Conservation (phyloP, 768 basidiomycete species). For the Mycena capillaripes region DNA sequence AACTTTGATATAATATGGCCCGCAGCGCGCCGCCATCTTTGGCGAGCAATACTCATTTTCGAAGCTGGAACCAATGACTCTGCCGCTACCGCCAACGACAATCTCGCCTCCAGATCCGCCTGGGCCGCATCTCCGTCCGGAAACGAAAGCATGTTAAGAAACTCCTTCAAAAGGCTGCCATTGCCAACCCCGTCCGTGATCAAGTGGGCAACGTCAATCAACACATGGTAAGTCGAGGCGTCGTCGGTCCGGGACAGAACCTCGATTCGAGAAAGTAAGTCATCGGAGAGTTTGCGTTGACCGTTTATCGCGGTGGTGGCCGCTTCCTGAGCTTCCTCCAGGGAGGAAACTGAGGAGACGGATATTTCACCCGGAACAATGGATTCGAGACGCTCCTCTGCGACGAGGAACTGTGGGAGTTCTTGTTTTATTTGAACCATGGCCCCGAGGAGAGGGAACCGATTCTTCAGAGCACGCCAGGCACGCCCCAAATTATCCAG, state of each 20-base stretch:
- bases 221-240: slow-evolving; percentile 53
- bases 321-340: slow-evolving; percentile 49
- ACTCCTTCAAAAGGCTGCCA: slow-evolving; percentile 55
- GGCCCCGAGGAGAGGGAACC: slow-evolving; percentile 64
- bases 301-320: slow-evolving; percentile 49
- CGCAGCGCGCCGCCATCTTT: slow-evolving; percentile 62
- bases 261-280: slow-evolving; percentile 57
- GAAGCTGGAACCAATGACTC: slow-evolving; percentile 52
- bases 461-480: slow-evolving; percentile 63
- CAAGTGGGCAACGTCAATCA: slow-evolving; percentile 61
- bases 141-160: slow-evolving; percentile 58
- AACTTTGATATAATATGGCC: slow-evolving; percentile 52
- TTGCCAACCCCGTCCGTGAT: slow-evolving; percentile 66
- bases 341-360: slow-evolving; percentile 48
- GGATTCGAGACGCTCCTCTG: slow-evolving; percentile 50
- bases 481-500: slow-evolving; percentile 53
- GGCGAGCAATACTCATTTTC: slow-evolving; percentile 50
- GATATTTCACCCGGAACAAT: slow-evolving; percentile 55
- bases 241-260: slow-evolving; percentile 57
- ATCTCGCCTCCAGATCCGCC: slow-evolving; percentile 53
- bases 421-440: slow-evolving; percentile 50
- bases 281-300: slow-evolving; percentile 55
- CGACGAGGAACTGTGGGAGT: slow-evolving; percentile 57
- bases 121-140: slow-evolving; percentile 31
- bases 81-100: slow-evolving; percentile 56